Base-by-base conservation (phyloP, 2,329 filamentous ascomycete genomes). In the Pseudogymnoascus sp. region DNA sequence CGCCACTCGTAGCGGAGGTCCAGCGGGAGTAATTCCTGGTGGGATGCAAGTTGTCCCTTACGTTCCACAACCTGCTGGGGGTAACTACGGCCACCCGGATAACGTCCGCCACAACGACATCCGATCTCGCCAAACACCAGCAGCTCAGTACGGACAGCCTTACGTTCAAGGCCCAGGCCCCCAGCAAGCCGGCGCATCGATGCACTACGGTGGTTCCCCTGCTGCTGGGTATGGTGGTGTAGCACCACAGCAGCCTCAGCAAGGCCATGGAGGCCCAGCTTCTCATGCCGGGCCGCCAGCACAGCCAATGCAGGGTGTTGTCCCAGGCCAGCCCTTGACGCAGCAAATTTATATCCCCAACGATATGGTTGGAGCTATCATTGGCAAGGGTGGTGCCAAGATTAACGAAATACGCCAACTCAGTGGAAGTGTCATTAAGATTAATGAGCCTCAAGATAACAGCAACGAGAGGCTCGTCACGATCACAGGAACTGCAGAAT, bases 41-140 rank as follows among this genome's bases (percentile, higher is more conserved):
- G 95, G 95, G 66, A 96, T 99, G 92, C 95, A 97, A 76, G 95
- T 99, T 60, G 92, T 97, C n/a, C 95, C 95, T 5, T 99, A 99
- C 75, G 90, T 91, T 64, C 95, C 95, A 60, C 93, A 97, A 75
- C 90, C 93, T 29, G 91, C 91, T 63, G 91, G 91, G 64, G 95
- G 95, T 68, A 93, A 93, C 75, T 97, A 93, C 74, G 93, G 93
- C 63, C 90, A 93, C 71, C 88, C 91, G 50, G 93, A 97, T 67
- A 91, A 90, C 75, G 96, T 84, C 74, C 87, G 91, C 67, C 86
- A 90, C 68, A 88, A 89, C 68, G 86, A 90, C 65, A 86, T 88
- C 63, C 86, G 89, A 67, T 80, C 84, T 56, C 89, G 91, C 69
- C 88, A 90, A 62, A 87, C 90, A 72, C 87, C 89, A n/a, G 85